Percentiles rank a stretch among this genome's conserved stretches.
These are phyloP conservation scores for Lachnellula willkommii DNA, from an alignment of 2,329 filamentous ascomycete species.

Conservation along the genomic window DNA sequence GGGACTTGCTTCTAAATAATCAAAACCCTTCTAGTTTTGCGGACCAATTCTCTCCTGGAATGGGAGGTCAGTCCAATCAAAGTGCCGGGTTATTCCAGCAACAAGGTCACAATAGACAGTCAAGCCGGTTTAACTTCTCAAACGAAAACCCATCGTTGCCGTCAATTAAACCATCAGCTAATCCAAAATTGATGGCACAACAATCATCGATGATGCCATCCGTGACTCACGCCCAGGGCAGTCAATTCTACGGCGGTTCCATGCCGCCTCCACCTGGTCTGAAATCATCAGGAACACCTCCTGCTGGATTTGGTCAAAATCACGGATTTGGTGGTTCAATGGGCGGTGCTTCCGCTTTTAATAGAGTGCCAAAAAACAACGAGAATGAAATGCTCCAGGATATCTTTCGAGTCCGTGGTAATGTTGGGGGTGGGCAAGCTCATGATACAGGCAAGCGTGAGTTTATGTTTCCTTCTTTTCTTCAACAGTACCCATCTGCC, in stretches of 20 bases:
- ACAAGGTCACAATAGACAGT: conserved; percentile 72
- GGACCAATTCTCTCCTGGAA: conserved; percentile 56
- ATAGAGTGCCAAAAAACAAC: conserved; percentile 63
- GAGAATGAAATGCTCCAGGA: conserved; percentile 74
- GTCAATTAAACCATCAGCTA: conserved; percentile 70
- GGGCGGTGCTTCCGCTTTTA: conserved; percentile 53
- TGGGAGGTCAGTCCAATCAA: conserved; percentile 42
- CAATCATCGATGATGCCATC: conserved; percentile 86
- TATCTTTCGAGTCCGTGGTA: conserved; percentile 66
- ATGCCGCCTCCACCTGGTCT: conserved; percentile 92
- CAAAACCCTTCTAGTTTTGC: conserved; percentile 41
- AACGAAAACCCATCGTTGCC: conserved; percentile 61
- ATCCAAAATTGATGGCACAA: conserved; percentile 75
- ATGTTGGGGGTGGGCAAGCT: conserved; percentile 60
- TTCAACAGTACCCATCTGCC: conserved; percentile 77
- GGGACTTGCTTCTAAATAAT: conserved; percentile 53
- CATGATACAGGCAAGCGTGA: conserved; percentile 95
- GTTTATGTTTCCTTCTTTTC: conserved; percentile 91
- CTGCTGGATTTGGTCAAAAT: conserved; percentile 83
- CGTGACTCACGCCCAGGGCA: conserved; percentile 42
- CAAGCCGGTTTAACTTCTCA: conserved; percentile 81
- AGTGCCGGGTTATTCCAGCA: conserved; percentile 49
- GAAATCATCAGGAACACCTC: conserved; percentile 91
- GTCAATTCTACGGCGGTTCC: conserved; percentile 74
- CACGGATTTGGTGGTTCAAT: conserved; percentile 72